Evolutionary conservation across 2,329 filamentous ascomycete species (phyloP).

Genomic region (Penicillium sp.): DNA sequence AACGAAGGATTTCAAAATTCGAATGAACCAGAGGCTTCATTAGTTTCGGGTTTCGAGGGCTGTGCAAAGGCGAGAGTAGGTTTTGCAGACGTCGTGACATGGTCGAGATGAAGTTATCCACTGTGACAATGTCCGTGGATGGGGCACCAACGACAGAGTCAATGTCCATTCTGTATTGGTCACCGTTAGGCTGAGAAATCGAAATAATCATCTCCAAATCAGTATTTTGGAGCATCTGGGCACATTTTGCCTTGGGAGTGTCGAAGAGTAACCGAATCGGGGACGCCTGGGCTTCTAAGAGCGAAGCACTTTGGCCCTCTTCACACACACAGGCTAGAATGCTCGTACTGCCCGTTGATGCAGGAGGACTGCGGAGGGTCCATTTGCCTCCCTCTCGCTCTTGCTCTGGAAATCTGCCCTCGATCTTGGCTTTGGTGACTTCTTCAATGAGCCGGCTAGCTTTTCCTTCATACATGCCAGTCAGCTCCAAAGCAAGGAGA

Average conservation of each 20-base stretch:
- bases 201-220: constrained; percentile 52
- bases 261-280: constrained; percentile 37
- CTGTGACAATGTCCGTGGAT: constrained; percentile 67
- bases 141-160: constrained; percentile 64
- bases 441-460: constrained; percentile 76
- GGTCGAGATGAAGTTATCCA: constrained; percentile 68
- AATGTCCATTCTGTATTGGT: constrained; percentile 53
- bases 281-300: constrained; percentile 48
- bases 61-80: constrained; percentile 65
- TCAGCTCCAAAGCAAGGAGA: constrained; percentile 64
- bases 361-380: constrained; percentile 67
- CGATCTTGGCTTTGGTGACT: constrained; percentile 76
- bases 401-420: constrained; percentile 74
- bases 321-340: constrained; percentile 47
- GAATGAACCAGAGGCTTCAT: constrained; percentile 66
- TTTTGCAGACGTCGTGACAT: constrained; percentile 69
- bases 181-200: constrained; percentile 64
- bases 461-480: constrained; percentile 71
- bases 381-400: constrained; percentile 77
- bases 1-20: constrained; percentile 70
- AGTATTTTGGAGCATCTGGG: constrained; percentile 28
- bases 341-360: constrained; percentile 52
- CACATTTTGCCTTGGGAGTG: constrained; percentile 27
- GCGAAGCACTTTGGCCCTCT: constrained; percentile 37
- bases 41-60: constrained; percentile 47